These are phyloP conservation scores for Xanthoceras sorbifolium DNA, from an alignment of 345 rosid species.

Conservation along the genomic window DNA sequence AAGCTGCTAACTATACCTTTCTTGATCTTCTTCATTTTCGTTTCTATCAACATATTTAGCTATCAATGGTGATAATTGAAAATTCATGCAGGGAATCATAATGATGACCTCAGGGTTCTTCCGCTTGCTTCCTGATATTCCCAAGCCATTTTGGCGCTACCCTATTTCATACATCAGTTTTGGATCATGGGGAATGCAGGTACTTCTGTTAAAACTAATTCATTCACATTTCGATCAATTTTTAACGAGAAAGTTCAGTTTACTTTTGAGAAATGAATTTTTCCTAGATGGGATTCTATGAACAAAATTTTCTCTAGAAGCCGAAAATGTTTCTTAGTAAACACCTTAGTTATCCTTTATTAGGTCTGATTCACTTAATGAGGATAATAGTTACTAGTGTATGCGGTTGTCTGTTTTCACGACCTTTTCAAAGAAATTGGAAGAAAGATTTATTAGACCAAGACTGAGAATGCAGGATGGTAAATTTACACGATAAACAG, in stretches of 20 bases:
- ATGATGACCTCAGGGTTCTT: constrained; percentile 95
- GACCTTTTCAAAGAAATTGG: too few relatives aligned
- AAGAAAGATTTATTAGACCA: too few relatives aligned
- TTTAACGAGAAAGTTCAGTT: neutral
- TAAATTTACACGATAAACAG: too few relatives aligned
- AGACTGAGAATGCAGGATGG: too few relatives aligned
- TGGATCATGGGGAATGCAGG: constrained; percentile 86
- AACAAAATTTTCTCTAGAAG: neutral
- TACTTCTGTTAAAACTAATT: constrained; percentile 17
- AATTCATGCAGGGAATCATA: constrained; percentile 59
- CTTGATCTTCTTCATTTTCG: neutral
- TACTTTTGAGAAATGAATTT: neutral
- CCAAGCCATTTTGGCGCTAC: constrained; percentile 81
- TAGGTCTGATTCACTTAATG: too few relatives aligned
- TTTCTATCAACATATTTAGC: neutral
- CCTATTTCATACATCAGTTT: constrained; percentile 73
- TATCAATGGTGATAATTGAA: neutral
- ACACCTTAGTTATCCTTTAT: too few relatives aligned
- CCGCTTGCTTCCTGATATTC: constrained; percentile 79
- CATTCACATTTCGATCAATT: neutral
- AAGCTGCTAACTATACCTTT: neutral
- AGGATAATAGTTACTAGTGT: too few relatives aligned
- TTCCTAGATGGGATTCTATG: neutral
- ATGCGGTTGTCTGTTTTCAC: too few relatives aligned
- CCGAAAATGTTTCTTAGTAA: neutral